Base-by-base conservation (phyloP, 2,329 filamentous ascomycete genomes). In the Ophiostoma quercus region DNA sequence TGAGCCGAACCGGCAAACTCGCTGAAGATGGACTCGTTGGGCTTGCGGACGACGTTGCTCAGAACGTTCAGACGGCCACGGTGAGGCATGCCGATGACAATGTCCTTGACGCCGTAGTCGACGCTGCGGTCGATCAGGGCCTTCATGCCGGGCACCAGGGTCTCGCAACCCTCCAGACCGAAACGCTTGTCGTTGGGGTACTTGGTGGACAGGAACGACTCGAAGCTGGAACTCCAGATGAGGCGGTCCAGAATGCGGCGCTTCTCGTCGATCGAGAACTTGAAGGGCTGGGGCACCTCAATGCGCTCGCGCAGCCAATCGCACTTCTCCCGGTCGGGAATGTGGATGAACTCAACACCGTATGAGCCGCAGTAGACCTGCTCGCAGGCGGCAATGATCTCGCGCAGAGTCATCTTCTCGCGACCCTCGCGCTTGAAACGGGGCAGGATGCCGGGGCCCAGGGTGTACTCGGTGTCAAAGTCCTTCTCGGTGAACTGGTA, bases 121-220 rank as follows among this genome's bases (percentile, higher is more conserved):
- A 99, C 95, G 78, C 94, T 97, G 77, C 95, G 92, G 81, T 99
- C 95, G 74, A 99, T 99, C 73, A 99, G 84, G 69, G 95, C 95
- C 85, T 99, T 99, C 95, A 99, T 99, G 80, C 95, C 95, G 37
- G 95, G 95, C 71, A 99, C 96, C 74, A 99, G 86, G 70, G 92
- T 94, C 82, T 99, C 95, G 78, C 94, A 96, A 78, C 95, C 95
- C 83, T 99, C 95, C 37, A 99, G 88, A 82, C 95, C 95, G 81
- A 99, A 99, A 78, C 95, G 92, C 87, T 99, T 99, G 83, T 99
- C 95, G 82, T 99, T 99, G 80, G 95, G 95, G 82, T 97, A 98
- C 82, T 99, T 99, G 71, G 93, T 97, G 70, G 95, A 90, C 75
- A 96, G 84, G 86, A 99, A 99, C 72, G 88, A 83, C 83, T 99